Conservation (phyloP, 495 filamentous ascomycete genomes). For the Penicillium canariense region DNA sequence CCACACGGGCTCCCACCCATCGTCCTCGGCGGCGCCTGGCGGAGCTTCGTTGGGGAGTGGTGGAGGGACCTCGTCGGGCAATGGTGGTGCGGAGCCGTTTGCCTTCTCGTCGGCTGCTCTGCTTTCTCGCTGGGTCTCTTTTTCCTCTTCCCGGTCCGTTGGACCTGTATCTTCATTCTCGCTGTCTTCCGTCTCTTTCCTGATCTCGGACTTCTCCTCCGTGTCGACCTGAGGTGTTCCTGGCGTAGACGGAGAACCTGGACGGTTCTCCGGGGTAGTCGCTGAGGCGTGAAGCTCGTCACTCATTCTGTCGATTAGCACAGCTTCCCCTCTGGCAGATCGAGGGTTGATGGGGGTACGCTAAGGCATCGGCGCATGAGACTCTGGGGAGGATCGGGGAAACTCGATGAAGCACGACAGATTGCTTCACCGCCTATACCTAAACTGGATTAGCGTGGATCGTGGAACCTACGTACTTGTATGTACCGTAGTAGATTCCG, state of each 20-base stretch:
- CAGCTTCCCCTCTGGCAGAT: not conserved
- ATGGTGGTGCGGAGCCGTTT: conserved; percentile 41
- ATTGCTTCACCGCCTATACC: conserved; percentile 3
- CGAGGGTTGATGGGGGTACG: not conserved
- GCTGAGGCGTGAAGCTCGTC: conserved; percentile 1
- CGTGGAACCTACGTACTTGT: not conserved
- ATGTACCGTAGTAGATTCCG: no score
- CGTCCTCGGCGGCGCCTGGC: conserved; percentile 56
- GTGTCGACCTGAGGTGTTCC: conserved; percentile 1
- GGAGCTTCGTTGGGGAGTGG: conserved; percentile 54
- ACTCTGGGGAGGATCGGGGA: not conserved
- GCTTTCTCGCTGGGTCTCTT: conserved; percentile 12
- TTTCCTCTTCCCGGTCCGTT: conserved; percentile 11
- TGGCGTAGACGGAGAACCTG: conserved; percentile 3
- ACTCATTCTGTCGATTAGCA: conserved; percentile 18
- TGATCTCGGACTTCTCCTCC: conserved; percentile 13
- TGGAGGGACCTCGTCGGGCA: conserved; percentile 50
- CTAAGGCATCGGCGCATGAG: not conserved
- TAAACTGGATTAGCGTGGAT: not conserved
- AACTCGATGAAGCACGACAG: conserved; percentile 1
- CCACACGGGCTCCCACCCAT: conserved; percentile 90
- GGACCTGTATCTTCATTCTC: conserved; percentile 4
- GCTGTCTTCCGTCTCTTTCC: conserved; percentile 12
- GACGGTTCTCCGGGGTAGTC: not conserved
- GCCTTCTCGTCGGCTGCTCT: conserved; percentile 18